Conservation (phyloP, 257 asterid genomes). For the Penstemon davidsonii region DNA sequence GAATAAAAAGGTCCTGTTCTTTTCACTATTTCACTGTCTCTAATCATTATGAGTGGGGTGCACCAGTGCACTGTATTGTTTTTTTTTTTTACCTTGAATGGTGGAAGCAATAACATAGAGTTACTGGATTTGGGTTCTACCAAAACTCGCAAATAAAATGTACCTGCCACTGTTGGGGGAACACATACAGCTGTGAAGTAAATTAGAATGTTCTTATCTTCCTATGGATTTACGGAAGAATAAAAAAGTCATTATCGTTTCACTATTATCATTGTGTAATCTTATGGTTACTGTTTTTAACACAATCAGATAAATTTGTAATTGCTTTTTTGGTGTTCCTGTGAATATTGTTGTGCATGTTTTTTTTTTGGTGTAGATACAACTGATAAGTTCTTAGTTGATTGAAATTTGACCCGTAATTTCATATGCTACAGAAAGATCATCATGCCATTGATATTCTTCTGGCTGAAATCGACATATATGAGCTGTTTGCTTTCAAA, state of each 20-base stretch:
- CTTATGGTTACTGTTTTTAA: slow-evolving; percentile 5
- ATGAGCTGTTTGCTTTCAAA: slow-evolving; percentile 92
- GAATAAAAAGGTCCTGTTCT: too few species aligned
- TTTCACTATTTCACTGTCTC: too few species aligned
- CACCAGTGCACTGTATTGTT: background rate
- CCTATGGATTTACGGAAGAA: slow-evolving; percentile 20
- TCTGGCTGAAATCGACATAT: slow-evolving; percentile 96
- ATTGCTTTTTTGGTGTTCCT: slow-evolving; percentile 10
- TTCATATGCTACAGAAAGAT: slow-evolving; percentile 64
- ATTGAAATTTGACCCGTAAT: slow-evolving; percentile 23
- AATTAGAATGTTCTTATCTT: slow-evolving; percentile 17
- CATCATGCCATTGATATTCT: slow-evolving; percentile 91
- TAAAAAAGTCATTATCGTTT: slow-evolving; percentile 2
- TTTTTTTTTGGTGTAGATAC: slow-evolving; percentile 18
- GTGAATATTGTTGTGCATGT: slow-evolving; percentile 5
- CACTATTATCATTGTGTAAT: slow-evolving; percentile 8
- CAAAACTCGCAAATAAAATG: slow-evolving; percentile 3
- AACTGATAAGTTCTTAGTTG: slow-evolving; percentile 18
- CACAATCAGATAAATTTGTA: background rate
- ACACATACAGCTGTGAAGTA: background rate
- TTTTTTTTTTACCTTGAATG: background rate
- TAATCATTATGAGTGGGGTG: too few species aligned
- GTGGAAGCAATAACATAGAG: slow-evolving; percentile 10
- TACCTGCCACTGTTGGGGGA: background rate
- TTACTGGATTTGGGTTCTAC: background rate